Percentiles rank a stretch among this genome's conserved stretches.
Conservation (phyloP, 768 basidiomycete species). For the Leccinum fibrillosum region DNA sequence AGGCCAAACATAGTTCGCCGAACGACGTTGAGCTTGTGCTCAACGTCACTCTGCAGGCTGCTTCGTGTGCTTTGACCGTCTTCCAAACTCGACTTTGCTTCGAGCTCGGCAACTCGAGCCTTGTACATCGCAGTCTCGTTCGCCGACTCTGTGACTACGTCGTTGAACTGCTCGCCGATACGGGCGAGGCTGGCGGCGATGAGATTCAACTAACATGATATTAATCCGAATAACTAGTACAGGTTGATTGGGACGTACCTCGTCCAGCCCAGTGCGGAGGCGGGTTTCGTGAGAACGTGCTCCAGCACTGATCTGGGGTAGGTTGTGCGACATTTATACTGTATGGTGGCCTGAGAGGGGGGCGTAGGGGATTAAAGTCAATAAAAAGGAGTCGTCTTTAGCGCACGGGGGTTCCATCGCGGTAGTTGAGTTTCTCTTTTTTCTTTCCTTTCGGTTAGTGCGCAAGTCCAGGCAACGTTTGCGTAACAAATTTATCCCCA, state of each 20-base stretch:
- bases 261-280: conserved; percentile 25
- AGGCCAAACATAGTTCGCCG: conserved; percentile 41
- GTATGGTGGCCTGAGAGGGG: background rate
- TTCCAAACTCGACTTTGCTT: conserved; percentile 26
- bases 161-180: conserved; percentile 32
- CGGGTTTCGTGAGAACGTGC: conserved; percentile 16
- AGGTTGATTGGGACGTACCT: conserved; percentile 16
- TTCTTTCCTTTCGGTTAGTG: conserved; percentile 6
- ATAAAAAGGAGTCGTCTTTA: background rate
- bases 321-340: conserved; percentile 3
- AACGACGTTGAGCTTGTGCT: conserved; percentile 32
- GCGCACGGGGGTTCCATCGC: conserved; percentile 6
- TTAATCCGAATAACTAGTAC: background rate
- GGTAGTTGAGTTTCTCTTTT: background rate
- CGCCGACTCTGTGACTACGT: conserved; percentile 16
- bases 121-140: conserved; percentile 22
- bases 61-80: conserved; percentile 27
- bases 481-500: conserved; percentile 19
- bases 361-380: background rate
- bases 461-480: conserved; percentile 10
- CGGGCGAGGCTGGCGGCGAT: conserved; percentile 25
- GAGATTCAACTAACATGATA: conserved; percentile 18
- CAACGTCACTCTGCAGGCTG: conserved; percentile 33
- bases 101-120: conserved; percentile 37
- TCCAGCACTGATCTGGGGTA: background rate